Base-by-base conservation (phyloP, 441 rosid species). In the Pelargonium australe region DNA sequence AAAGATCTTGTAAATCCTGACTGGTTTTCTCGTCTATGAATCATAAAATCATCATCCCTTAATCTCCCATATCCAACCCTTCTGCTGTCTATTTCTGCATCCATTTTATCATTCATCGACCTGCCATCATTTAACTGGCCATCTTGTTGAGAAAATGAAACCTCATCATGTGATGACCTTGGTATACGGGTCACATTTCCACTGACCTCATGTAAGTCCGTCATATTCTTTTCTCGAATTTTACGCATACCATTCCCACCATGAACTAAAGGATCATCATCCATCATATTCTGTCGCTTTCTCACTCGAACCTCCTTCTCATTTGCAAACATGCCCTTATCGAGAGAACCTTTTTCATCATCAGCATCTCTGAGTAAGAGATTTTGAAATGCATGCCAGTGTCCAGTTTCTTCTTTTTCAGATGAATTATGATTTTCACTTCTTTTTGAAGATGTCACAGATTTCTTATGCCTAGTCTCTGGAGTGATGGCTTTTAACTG, bases 381-480 rank as follows among this genome's bases (percentile, higher is more conserved):
- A 68, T 71, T 85, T 82, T 95, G 98, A 85, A 95, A 95, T 44
- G 96, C 99, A 70, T 86, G 86, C 99, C 99, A 95, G 34, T 92
- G 80, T 37, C 79, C 95, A 7, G 70, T 71, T 77, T 79, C 87
- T 55, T 77, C 84, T 77, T 61, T 80, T 68, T 75, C 81, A 60
- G 68, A 72, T 43, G 73, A 70, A 72, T 76, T 73, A 68, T 53
- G 70, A 44, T 63, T 69, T 63, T 73, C 81, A 64, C 72, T 85
- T 68, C 72, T 60, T 67, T 76, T 81, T 61, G 82, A 80, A 71
- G 83, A 79, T 68, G 68, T 73, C 61, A 31, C 62, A 73, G 76
- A 76, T 65, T 77, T 75, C 72, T 76, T 73, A 67, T 58, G 76
- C 75, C 62, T 69, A 53, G 20, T 41, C 58, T 70, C 71, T 19